Evolutionary conservation across 352 stramenopile genomes (phyloP), one percentile per base, ranked within the genome.

Genomic region (Thalassiosira hispida): DNA sequence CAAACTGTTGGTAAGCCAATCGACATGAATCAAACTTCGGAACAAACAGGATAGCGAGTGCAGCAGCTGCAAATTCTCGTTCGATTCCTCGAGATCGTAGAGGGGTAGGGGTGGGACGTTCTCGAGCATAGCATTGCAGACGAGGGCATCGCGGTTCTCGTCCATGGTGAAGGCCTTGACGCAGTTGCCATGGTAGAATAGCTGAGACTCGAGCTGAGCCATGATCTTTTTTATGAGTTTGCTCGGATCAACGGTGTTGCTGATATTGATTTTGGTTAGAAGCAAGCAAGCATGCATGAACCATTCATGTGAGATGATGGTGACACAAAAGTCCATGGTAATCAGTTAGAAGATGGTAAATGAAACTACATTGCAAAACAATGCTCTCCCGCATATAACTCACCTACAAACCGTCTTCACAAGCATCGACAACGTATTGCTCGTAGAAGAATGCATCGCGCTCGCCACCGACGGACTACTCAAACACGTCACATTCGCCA

Each of bases 401-500:
- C 40, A 61, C 46, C 51, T 46, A 35, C 27, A 47, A 62, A 90
- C 35, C 7, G 40, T 81, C 66, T 73, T 83, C 40, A 81, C 73
- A 81, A 81, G 44, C 22, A 96, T 69, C 2, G 91, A 96, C 42
- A 98, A 92, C 6, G 95, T 93, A 31, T 96, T 94, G 35, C 95
- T 91, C 31, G 95, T 96, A 23, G 94, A 91, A 33, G 97, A 97
- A 79, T 98, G 95, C n/a, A 82, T 92, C 9, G 96, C 64, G 16
- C 83, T 92, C 31, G 77, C 84, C 0, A 91, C 66, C 8, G 85
- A 89, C 16, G 78, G 72, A 46, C 77, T 88, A 52, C 82, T 92
- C 9, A 93, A 52, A 60, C 86, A 95, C 74, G 95, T 87, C 55
- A 97, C 93, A 75, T 94, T 79, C 11, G 83, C 14, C 71, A 95